Evolutionary conservation across 441 rosid genomes (phyloP), one percentile per base, ranked within the genome.

Genomic region (Viola pubescens): DNA sequence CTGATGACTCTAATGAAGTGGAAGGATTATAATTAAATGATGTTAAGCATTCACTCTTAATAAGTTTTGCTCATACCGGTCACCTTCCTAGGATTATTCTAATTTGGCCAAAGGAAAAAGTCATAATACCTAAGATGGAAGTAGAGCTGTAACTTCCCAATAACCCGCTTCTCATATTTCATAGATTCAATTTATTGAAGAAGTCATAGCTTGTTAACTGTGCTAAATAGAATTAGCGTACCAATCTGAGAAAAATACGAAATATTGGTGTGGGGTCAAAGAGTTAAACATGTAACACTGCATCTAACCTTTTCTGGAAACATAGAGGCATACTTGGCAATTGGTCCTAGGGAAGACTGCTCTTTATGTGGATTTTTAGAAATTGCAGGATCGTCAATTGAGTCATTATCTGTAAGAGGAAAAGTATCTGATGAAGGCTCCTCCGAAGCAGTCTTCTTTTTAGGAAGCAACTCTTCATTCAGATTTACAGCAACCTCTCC

Each of bases 291-390:
- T n/a, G 39, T 49, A 5, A 26, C 34, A 26, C 34, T 26, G 34
- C 34, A 26, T 26, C 92, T 63, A 51, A 87, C 99, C 98, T 84
- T 87, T 69, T 89, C 97, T 41, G 99, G 99, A 74, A 94, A 79
- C 75, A 83, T 73, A 47, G 72, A 70, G 73, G 80, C 69, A 75
- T 66, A 78, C 71, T 90, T 88, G 37, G 82, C 66, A 65, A 94
- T 77, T 48, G 81, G 74, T 55, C 60, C 82, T 63, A 81, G 64
- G 38, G 68, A 62, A 53, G 81, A 70, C 69, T 79, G 68, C 65
- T 81, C 77, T 70, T 70, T 81, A 3, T 52, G 75, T 59, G 77
- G 73, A 73, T 70, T 81, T 64, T 77, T 66, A 70, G 70, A 73
- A 59, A 70, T 70, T 48, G 61, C 59, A 55, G 79, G 64, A 72